A percentile compares a stretch with the other conserved stretches of the same genome.
Evolutionary conservation across 2,329 filamentous ascomycete species (phyloP).

Genomic region (Helotiales sp.): DNA sequence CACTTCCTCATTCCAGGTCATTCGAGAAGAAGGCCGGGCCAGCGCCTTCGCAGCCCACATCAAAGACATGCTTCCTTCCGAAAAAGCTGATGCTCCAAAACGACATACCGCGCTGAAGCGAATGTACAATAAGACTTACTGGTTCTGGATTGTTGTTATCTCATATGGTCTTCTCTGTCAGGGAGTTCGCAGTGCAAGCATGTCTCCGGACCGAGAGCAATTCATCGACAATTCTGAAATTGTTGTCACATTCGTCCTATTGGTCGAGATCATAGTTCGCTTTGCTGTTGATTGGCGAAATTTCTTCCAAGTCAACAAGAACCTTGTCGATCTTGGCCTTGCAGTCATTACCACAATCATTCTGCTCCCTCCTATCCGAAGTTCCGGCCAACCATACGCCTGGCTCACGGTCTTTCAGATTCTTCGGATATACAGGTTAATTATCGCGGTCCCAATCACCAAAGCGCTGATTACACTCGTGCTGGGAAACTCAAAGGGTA

Average conservation of each 20-base stretch:
- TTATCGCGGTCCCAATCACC: conserved; percentile 86
- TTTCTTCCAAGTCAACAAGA: conserved; percentile 76
- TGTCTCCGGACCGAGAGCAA: conserved; percentile 62
- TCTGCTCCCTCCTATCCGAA: conserved; percentile 78
- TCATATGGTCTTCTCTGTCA: conserved; percentile 80
- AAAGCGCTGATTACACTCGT: conserved; percentile 85
- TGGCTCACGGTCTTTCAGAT: conserved; percentile 96
- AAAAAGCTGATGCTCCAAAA: conserved; percentile 46
- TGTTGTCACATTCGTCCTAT: conserved; percentile 75
- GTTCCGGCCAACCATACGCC: conserved; percentile 74
- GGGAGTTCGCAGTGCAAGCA: conserved; percentile 75
- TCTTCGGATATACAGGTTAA: conserved; percentile 86
- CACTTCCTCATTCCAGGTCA: conserved; percentile 97
- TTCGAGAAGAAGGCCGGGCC: conserved; percentile 91
- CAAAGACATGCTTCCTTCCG: conserved; percentile 44
- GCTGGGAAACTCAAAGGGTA: conserved; percentile 87
- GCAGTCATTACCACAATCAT: conserved; percentile 85
- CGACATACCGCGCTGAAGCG: conserved; percentile 62
- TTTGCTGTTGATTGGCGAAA: conserved; percentile 78
- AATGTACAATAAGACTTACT: conserved; percentile 73
- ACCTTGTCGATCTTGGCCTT: conserved; percentile 80
- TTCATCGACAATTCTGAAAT: conserved; percentile 78
- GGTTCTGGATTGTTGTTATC: conserved; percentile 83
- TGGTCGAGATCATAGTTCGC: conserved; percentile 82
- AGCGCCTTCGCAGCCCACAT: conserved; percentile 89